Evolutionary conservation across 2,329 filamentous ascomycete genomes (phyloP).

Genomic region (Fusarium redolens): DNA sequence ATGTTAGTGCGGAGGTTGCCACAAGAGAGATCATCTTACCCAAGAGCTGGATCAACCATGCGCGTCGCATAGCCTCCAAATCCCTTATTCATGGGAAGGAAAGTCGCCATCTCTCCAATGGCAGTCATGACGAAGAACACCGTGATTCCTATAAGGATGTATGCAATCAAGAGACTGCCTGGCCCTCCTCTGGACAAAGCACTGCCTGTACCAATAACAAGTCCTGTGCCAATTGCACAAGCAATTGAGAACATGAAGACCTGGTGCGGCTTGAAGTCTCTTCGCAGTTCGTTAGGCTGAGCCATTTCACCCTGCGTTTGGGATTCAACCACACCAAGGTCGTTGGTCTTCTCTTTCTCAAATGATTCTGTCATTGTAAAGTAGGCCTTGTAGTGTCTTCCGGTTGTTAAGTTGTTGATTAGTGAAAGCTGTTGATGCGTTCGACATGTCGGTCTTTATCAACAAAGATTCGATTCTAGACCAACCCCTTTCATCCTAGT

Average conservation of each 20-base stretch:
- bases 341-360: neutral
- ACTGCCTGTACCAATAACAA: constrained; percentile 62
- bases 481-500: too few relatives aligned
- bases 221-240: constrained; percentile 52
- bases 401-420: too few relatives aligned
- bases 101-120: constrained; percentile 50
- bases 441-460: too few relatives aligned
- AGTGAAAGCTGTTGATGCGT: too few relatives aligned
- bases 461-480: too few relatives aligned
- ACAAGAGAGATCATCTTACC: constrained; percentile 11
- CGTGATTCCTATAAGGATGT: constrained; percentile 58
- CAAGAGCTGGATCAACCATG: constrained; percentile 48
- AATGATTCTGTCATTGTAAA: neutral
- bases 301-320: neutral
- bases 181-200: neutral
- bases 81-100: constrained; percentile 44
- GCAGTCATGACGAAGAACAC: constrained; percentile 68
- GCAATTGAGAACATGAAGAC: constrained; percentile 54
- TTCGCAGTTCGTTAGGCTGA: constrained; percentile 3
- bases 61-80: constrained; percentile 47
- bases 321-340: neutral
- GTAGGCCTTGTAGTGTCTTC: too few relatives aligned
- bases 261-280: constrained; percentile 45
- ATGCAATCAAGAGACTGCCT: constrained; percentile 56
- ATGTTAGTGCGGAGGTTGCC: neutral